Conservation (phyloP, 176 grass and related monocot species). For the Oryza nivara region DNA sequence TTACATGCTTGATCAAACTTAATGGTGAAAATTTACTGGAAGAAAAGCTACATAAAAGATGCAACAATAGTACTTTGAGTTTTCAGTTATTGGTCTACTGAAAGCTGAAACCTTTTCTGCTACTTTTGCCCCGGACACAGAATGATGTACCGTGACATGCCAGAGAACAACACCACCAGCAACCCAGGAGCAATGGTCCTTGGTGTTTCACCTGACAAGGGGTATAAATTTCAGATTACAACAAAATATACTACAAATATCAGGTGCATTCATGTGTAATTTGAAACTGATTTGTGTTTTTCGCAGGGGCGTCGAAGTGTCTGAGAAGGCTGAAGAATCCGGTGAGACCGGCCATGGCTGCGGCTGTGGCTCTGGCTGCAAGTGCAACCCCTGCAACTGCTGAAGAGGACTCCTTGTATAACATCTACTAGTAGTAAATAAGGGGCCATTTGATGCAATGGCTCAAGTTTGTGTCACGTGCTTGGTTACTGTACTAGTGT, state of each 20-base stretch:
- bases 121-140: neutral
- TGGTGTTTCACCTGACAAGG: constrained; percentile 37
- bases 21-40: no score
- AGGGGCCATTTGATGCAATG: neutral
- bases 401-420: neutral
- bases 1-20: neutral
- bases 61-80: no score
- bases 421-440: neutral
- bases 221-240: neutral
- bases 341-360: neutral
- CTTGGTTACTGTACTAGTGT: neutral
- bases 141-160: no score
- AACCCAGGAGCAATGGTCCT: constrained; percentile 4
- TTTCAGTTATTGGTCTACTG: no score
- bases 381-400: neutral
- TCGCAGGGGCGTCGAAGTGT: no score
- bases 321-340: neutral
- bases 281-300: no score
- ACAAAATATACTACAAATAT: no score
- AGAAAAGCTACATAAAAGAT: no score
- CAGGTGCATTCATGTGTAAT: no score
- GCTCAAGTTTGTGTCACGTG: neutral
- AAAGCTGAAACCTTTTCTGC: neutral
- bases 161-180: neutral
- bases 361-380: neutral